A percentile compares a stretch with the other conserved stretches of the same genome.
Conservation (phyloP, 2,329 filamentous ascomycete genomes). For the Fusarium liriodendri region DNA sequence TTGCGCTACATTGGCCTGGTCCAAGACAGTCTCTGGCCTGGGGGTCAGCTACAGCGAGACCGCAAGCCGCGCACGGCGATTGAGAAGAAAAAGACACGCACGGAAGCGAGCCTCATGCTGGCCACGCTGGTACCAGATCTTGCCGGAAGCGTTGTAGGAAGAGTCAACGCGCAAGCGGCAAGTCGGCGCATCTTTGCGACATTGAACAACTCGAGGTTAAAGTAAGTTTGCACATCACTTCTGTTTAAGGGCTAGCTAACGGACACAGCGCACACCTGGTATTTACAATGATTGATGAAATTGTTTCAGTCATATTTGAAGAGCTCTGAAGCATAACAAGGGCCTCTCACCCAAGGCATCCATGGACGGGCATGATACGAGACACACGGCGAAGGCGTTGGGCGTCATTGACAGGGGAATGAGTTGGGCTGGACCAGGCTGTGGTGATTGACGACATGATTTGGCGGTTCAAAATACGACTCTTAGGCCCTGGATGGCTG, state of each 20-base stretch:
- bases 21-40: slow-evolving; percentile 85
- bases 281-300: slow-evolving; percentile 78
- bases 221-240: slow-evolving; percentile 67
- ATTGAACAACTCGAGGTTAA: slow-evolving; percentile 89
- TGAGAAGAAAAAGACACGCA: slow-evolving; percentile 83
- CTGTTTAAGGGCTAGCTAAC: slow-evolving; percentile 30
- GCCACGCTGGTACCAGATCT: slow-evolving; percentile 91
- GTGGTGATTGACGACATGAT: slow-evolving; percentile 24
- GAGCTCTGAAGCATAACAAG: slow-evolving; percentile 43
- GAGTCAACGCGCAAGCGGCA: slow-evolving; percentile 90
- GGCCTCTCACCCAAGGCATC: slow-evolving; percentile 18
- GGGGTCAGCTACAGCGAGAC: slow-evolving; percentile 65
- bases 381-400: slow-evolving; percentile 38
- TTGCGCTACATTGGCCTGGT: slow-evolving; percentile 79
- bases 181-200: slow-evolving; percentile 90
- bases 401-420: slow-evolving; percentile 35
- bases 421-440: slow-evolving; percentile 25
- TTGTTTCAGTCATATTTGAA: slow-evolving; percentile 73
- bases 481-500: not conserved
- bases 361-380: slow-evolving; percentile 22
- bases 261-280: slow-evolving; percentile 70
- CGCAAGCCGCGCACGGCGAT: slow-evolving; percentile 69
- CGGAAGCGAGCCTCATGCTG: slow-evolving; percentile 89
- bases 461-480: slow-evolving; percentile 9
- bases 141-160: slow-evolving; percentile 91